phyloP scores from a whole-genome alignment of 805 yeast species.

The Pichia ethanolica region DNA sequence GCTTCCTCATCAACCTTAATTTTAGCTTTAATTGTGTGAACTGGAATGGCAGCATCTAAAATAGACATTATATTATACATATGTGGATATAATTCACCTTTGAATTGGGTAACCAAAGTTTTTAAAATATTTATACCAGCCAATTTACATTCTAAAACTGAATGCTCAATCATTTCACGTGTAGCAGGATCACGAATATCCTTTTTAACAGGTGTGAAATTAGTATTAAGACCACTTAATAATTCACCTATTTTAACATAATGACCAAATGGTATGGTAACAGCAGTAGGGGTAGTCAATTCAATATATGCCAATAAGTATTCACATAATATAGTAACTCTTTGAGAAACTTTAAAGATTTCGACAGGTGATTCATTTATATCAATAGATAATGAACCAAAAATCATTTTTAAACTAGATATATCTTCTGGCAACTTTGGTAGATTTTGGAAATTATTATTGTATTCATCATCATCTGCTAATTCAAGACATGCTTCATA shows the following conservation, averaged over 20 bases:
- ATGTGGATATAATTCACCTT: constrained; percentile 38
- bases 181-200: constrained; percentile 52
- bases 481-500: constrained; percentile 54
- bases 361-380: constrained; percentile 43
- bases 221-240: constrained; percentile 46
- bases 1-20: constrained; percentile 32
- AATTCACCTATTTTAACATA: constrained; percentile 47
- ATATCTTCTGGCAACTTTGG: constrained; percentile 27
- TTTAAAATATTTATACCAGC: constrained; percentile 38
- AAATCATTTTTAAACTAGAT: constrained; percentile 22
- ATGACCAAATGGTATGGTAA: constrained; percentile 51
- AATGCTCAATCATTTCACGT: constrained; percentile 35
- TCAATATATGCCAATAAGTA: constrained; percentile 40
- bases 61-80: constrained; percentile 42
- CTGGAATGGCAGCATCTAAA: constrained; percentile 56
- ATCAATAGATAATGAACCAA: constrained; percentile 51
- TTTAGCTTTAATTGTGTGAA: constrained; percentile 31
- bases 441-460: constrained; percentile 33
- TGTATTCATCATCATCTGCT: constrained; percentile 46
- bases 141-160: constrained; percentile 39
- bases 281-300: constrained; percentile 46
- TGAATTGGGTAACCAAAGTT: constrained; percentile 28
- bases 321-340: constrained; percentile 41
- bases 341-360: constrained; percentile 42
- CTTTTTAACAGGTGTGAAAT: constrained; percentile 46